Conservation (phyloP, 2,329 filamentous ascomycete genomes). For the Microascus cirrosus region DNA sequence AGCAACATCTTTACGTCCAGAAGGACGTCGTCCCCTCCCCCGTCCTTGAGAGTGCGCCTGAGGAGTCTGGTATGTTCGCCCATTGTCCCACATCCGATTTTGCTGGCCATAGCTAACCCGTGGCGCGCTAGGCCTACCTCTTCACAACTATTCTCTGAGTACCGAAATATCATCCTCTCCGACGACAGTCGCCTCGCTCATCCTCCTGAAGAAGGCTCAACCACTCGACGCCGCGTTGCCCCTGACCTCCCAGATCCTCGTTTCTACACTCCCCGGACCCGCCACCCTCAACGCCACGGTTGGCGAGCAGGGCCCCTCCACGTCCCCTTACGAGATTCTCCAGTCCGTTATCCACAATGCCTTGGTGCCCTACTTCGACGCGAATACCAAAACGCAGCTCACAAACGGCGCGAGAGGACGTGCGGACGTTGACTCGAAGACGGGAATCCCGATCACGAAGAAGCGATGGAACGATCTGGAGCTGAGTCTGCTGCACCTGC, state of each 20-base stretch:
- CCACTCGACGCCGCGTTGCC: slow-evolving; percentile 77
- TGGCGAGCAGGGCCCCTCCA: slow-evolving; percentile 58
- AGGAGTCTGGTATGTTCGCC: slow-evolving; percentile 27
- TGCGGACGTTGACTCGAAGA: slow-evolving; percentile 81
- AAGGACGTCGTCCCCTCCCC: slow-evolving; percentile 59
- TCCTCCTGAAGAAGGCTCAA: slow-evolving; percentile 79
- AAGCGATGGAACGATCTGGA: slow-evolving; percentile 94
- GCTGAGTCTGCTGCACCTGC: slow-evolving; percentile 77
- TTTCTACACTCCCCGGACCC: slow-evolving; percentile 82
- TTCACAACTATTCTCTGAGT: slow-evolving; percentile 69
- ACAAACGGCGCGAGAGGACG: slow-evolving; percentile 56
- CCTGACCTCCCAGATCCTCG: slow-evolving; percentile 79
- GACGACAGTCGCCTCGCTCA: slow-evolving; percentile 75
- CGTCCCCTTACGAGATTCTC: slow-evolving; percentile 83
- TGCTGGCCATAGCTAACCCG: slow-evolving; percentile 14
- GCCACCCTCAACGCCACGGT: slow-evolving; percentile 56
- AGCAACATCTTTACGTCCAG: slow-evolving; percentile 82
- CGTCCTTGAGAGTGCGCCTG: slow-evolving; percentile 35
- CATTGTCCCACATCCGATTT: background rate
- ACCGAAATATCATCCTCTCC: slow-evolving; percentile 70
- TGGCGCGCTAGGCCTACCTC: slow-evolving; percentile 24
- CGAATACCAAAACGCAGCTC: slow-evolving; percentile 72
- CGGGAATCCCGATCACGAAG: slow-evolving; percentile 92
- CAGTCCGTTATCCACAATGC: slow-evolving; percentile 87
- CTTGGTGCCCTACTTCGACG: slow-evolving; percentile 93